Evolutionary conservation across 495 filamentous ascomycete genomes (phyloP).

Genomic region (Neurospora sp.): DNA sequence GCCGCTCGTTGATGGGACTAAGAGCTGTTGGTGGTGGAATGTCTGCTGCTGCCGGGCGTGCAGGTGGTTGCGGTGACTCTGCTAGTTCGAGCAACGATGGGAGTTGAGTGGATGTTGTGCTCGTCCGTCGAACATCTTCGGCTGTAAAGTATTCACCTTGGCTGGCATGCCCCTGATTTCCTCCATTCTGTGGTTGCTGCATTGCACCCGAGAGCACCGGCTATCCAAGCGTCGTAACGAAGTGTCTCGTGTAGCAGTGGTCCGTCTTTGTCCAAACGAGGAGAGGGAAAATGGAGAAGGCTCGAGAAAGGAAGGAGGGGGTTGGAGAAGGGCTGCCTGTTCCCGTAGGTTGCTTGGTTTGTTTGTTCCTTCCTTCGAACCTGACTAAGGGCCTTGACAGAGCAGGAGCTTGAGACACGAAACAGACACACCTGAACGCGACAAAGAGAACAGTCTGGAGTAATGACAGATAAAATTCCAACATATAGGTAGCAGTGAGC

Average conservation of each 20-base stretch:
- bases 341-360: background rate
- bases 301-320: background rate
- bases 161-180: background rate
- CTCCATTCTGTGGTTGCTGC: background rate
- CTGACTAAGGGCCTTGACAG: background rate
- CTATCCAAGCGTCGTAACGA: background rate
- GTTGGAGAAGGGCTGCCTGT: background rate
- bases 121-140: background rate
- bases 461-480: background rate
- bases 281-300: background rate
- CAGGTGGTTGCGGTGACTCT: background rate
- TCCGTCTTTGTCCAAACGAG: background rate
- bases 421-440: background rate
- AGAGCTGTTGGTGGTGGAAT: background rate
- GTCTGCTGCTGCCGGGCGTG: background rate
- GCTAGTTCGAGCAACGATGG: background rate
- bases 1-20: background rate
- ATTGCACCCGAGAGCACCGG: background rate
- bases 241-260: background rate
- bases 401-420: background rate
- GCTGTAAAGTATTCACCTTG: background rate
- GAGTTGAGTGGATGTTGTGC: background rate
- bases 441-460: background rate
- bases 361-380: background rate
- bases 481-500: background rate